phyloP scores from a whole-genome alignment of 768 basidiomycete species.

The Leccinum olivaceopallidum region DNA sequence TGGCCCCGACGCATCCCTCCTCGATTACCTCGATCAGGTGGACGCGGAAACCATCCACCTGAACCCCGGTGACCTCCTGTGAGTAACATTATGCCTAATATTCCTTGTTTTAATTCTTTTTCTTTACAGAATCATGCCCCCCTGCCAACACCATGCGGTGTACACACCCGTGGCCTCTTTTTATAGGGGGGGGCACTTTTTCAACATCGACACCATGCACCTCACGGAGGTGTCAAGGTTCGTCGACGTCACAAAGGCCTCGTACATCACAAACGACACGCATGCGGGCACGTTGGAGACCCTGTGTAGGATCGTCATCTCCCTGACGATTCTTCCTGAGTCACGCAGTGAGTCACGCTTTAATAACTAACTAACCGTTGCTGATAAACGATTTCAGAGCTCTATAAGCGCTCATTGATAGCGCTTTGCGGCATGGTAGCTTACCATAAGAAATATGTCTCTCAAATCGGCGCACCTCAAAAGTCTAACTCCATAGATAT shows the following conservation, averaged over 20 bases:
- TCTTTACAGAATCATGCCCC: too few species aligned
- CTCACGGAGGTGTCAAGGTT: not conserved
- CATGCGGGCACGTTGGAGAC: not conserved
- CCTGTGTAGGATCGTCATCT: not conserved
- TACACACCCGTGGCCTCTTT: too few species aligned
- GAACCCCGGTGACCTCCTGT: too few species aligned
- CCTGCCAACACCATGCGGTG: not conserved
- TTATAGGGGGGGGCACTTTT: constrained; percentile 2
- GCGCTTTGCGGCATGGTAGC: not conserved
- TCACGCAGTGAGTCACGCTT: not conserved
- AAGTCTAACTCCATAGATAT: too few species aligned
- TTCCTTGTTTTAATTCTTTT: too few species aligned
- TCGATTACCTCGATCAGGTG: too few species aligned
- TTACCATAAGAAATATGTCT: not conserved
- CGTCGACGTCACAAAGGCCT: not conserved
- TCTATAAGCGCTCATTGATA: not conserved
- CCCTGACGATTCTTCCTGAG: not conserved
- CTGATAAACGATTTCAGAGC: not conserved
- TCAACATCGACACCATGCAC: constrained; percentile 2
- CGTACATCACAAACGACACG: not conserved
- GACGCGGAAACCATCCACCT: too few species aligned
- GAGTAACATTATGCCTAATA: too few species aligned
- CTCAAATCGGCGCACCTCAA: too few species aligned
- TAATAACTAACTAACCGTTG: not conserved
- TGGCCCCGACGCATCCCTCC: too few species aligned